Conservation (phyloP, 495 filamentous ascomycete genomes). For the Monascus purpureus region DNA sequence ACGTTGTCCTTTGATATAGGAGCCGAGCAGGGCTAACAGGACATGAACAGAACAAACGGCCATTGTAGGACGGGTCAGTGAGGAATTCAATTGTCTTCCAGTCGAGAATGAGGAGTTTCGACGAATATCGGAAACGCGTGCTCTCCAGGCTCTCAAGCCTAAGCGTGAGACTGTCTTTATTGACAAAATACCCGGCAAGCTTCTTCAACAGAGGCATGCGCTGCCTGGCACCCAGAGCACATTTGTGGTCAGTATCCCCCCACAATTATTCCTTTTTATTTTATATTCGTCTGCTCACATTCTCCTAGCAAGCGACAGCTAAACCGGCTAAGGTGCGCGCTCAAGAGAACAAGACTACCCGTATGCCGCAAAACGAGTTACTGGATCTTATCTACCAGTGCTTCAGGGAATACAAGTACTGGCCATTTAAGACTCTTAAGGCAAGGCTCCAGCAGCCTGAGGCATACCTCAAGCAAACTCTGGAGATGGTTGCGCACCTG, state of each 20-base stretch:
- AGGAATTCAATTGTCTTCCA: conserved; percentile 66
- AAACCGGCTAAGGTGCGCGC: conserved; percentile 25
- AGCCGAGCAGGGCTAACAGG: conserved; percentile 9
- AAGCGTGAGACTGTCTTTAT: conserved; percentile 38
- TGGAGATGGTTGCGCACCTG: conserved; percentile 70
- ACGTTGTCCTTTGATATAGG: conserved; percentile 5
- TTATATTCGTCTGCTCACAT: conserved; percentile 1
- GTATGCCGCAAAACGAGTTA: conserved; percentile 76
- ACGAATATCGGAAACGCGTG: conserved; percentile 43
- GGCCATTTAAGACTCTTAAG: conserved; percentile 75
- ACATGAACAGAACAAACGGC: conserved; percentile 57
- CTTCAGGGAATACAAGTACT: conserved; percentile 76
- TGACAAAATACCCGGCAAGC: conserved; percentile 23
- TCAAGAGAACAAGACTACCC: conserved; percentile 68
- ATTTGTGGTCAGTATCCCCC: conserved; percentile 26
- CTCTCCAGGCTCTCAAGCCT: conserved; percentile 48
- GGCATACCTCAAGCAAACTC: conserved; percentile 70
- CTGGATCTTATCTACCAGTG: conserved; percentile 66
- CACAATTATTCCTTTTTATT: background rate
- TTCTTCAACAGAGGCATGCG: conserved; percentile 22
- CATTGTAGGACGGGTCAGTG: conserved; percentile 54
- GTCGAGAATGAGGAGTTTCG: conserved; percentile 61
- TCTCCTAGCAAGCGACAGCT: conserved; percentile 22
- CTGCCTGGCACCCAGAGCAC: conserved; percentile 21
- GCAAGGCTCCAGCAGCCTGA: conserved; percentile 68